Evolutionary conservation across 2,329 filamentous ascomycete species (phyloP), one percentile per base, ranked within the genome.

Genomic region (Calonectria ilicicola): DNA sequence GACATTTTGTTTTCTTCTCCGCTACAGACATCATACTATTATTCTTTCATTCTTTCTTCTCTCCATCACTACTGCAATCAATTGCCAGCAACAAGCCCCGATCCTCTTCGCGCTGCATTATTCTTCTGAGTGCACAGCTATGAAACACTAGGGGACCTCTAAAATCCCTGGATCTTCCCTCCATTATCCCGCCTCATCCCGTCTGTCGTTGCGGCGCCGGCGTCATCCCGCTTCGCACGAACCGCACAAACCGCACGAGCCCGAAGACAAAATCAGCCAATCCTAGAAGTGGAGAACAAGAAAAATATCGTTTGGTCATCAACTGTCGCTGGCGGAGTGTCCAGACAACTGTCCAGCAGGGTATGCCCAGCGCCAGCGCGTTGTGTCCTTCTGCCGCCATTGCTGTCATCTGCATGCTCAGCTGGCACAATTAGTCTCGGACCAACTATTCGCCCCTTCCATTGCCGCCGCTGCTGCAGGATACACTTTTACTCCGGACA

Each of bases 191-290:
- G 21, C 56, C 23, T 63, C 35, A 40, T 63, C 44, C 56, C 66
- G 56, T 69, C 32, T 29, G 32, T 63, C 44, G 44, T 42, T 29
- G 40, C 32, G 29, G 53, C 42, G 29, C 65, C 38, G 29, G 56
- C 42, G 65, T 62, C 65, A 69, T 67, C 65, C 65, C 65, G 53
- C 65, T 67, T 38, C 49, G 42, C 51, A 58, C 56, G 38, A 46
- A 32, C 65, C 53, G 42, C 51, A 58, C 56, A 27, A 46, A 32
- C 65, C 53, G 53, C 65, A 68, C 65, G 42, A 67, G 42, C 29
- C 51, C 65, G 49, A 46, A 32, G 10, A 44, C 21, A 32, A 14
- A 17, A 35, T 19, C 40, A 44, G 12, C 29, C 53, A 58, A 38
- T 58, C 14, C 53, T 38, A n/a, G 32, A 14, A 42, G 65, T 68